These are phyloP conservation scores for Cladosporium cucumerinum DNA, from an alignment of 2,329 filamentous ascomycete species.

Conservation along the genomic window DNA sequence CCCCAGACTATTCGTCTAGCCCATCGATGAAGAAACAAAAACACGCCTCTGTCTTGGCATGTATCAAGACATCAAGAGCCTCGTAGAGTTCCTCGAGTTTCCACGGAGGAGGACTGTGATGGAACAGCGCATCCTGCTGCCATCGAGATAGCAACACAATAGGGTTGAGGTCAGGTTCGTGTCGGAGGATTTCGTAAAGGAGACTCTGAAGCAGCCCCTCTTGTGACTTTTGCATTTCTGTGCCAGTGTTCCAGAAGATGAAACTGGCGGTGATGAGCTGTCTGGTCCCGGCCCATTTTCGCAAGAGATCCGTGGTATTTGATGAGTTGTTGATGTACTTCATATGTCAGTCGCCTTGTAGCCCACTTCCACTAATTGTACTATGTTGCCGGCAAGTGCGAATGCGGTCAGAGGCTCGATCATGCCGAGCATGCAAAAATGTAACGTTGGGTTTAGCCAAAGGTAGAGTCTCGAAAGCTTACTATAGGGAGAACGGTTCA, in stretches of 20 bases:
- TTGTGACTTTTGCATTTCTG: conserved; percentile 16
- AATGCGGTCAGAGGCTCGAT: neutral
- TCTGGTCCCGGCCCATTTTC: neutral
- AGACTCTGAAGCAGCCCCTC: conserved; percentile 20
- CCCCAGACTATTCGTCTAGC: conserved; percentile 1
- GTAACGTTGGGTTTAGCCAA: neutral
- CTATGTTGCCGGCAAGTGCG: neutral
- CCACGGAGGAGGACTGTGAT: neutral
- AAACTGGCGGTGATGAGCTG: neutral
- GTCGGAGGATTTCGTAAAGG: conserved; percentile 18
- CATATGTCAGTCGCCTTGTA: conserved; percentile 6
- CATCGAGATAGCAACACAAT: neutral
- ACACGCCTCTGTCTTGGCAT: neutral
- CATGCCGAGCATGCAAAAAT: neutral
- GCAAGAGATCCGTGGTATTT: neutral
- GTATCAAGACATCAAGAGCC: neutral
- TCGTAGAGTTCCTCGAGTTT: neutral
- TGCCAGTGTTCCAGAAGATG: conserved; percentile 23
- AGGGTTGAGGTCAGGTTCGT: conserved; percentile 15
- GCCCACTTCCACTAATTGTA: neutral
- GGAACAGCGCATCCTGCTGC: neutral
- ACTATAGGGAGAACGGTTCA: neutral
- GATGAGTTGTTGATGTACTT: neutral
- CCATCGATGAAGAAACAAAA: conserved; percentile 25
- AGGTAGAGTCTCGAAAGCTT: too few species aligned